Evolutionary conservation across 2,329 filamentous ascomycete genomes (phyloP), one percentile per base, ranked within the genome.

Genomic region (Colletotrichum tabaci): DNA sequence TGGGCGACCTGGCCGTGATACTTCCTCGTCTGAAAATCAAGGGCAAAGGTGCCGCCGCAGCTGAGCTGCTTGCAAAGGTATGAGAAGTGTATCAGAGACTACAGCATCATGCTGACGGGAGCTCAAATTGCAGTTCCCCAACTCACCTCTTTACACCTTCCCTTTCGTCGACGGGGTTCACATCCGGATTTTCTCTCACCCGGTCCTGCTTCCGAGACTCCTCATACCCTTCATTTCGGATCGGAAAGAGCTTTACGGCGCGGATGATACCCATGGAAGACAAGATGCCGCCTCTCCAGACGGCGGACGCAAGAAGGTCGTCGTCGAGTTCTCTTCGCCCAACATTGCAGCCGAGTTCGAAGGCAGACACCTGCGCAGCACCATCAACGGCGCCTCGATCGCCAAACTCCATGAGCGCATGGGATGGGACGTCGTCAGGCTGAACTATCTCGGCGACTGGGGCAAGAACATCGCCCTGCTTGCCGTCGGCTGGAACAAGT

Each of bases 391-490:
- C 53, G 91, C 91, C 40, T 94, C 93, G 79, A 82, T 94, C 23
- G 85, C 90, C 26, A 94, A 94, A 76, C 79, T 94, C 2, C 93
- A 94, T 78, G 85, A 91, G 76, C 85, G 82, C 21, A 89, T 90
- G 61, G 93, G 92, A 23, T 94, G 91, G 90, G 89, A 94, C 46
- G 91, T 94, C 0, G 81, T 90, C 55, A 86, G 89, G 30, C 87
- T 94, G 84, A 94, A 94, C 82, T 95, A 94, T 77, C 86, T 94
- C 0, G 93, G 93, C 46, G 93, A 95, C 79, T 95, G 93, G 93
- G 93, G 93, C 30, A 93, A 92, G 81, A 91, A 93, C 77, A 93
- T 88, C 58, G 87, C 87, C 71, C 86, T 94, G 10, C 82, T 94
- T 52, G 91, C 91, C 8, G 85, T 93, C 42, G 93, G 91, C 0